phyloP scores from a whole-genome alignment of 495 filamentous ascomycete species.

The Cercophora scortea region DNA sequence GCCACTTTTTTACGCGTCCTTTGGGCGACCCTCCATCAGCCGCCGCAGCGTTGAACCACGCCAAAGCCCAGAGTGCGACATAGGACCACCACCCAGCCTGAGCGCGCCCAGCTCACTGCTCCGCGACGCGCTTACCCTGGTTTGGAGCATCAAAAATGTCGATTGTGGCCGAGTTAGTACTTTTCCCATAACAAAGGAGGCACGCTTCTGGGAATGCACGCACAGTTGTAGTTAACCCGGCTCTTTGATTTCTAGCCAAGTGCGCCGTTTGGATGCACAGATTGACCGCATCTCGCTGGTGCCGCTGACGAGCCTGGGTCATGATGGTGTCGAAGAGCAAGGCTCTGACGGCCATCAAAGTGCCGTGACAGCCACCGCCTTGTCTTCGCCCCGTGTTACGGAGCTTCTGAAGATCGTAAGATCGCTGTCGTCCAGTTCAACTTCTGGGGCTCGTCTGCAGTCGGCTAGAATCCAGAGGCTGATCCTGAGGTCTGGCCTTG shows the following conservation, averaged over 20 bases:
- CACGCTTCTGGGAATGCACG: not conserved
- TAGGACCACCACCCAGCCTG: no score
- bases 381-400: conserved; percentile 33
- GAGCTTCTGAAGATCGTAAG: conserved; percentile 58
- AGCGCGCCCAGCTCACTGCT: not conserved
- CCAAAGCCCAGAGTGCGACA: not conserved
- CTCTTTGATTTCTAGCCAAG: conserved; percentile 48
- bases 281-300: conserved; percentile 59
- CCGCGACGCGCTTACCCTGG: conserved; percentile 7
- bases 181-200: not conserved
- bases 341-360: not conserved
- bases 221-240: not conserved
- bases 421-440: conserved; percentile 57
- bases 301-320: conserved; percentile 22
- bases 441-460: conserved; percentile 45
- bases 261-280: conserved; percentile 68
- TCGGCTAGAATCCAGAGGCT: conserved; percentile 47
- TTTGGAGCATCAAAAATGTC: conserved; percentile 44
- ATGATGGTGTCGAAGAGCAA: conserved; percentile 13
- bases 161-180: conserved; percentile 58
- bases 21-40: conserved; percentile 1
- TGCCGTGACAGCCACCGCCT: conserved; percentile 9
- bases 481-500: conserved; percentile 49
- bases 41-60: no score
- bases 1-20: conserved; percentile 23